Evolutionary conservation across 305 asterid genomes (phyloP), one percentile per base, ranked within the genome.

Genomic region (Salvia sclarea): DNA sequence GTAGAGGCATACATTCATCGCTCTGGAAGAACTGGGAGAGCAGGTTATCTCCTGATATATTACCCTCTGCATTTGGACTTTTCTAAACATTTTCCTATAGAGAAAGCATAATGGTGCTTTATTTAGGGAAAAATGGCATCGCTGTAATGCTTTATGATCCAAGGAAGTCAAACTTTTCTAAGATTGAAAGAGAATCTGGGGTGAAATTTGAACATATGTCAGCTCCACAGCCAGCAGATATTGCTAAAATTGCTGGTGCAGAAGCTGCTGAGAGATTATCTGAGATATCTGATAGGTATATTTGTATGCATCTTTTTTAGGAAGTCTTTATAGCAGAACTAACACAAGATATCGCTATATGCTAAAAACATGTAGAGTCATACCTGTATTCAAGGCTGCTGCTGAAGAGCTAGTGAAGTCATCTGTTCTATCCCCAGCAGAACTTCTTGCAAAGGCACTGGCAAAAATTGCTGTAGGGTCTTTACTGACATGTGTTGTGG

Each of bases 81-180:
- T 9, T 31, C 44, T 21, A 7, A 35, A 45, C 17, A 44, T 20
- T 43, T 35, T 47, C 25, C 30, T 10, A 57, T 44, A 58, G 8
- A 22, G 18, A 30, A 57, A 44, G 16, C 44, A 16, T 61, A 55
- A 74, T 48, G 56, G 21, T 50, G 4, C 31, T 53, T 79, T 61
- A 50, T 31, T 52, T 73, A 94, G 98, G 98, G 57, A 91, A 94
- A 81, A 77, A 81, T 64, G 99, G 99, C 63, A 81, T 94, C 67
- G 96, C 98, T 53, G 95, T 94, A 18, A 94, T 87, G 96, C 97
- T 94, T 76, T 94, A 83, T 78, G 99, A 94, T 76, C 97, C 99
- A 40, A 85, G 91, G 80, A 89, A 83, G 83, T 80, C 99, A 33
- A 91, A 94, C 68, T 69, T 91, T 73, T 85, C 96, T 16, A 88